Percentiles rank a stretch among this genome's conserved stretches.
These are phyloP conservation scores for Circinella minor DNA, from an alignment of 371 early-diverging fungal genomes.

Conservation along the genomic window DNA sequence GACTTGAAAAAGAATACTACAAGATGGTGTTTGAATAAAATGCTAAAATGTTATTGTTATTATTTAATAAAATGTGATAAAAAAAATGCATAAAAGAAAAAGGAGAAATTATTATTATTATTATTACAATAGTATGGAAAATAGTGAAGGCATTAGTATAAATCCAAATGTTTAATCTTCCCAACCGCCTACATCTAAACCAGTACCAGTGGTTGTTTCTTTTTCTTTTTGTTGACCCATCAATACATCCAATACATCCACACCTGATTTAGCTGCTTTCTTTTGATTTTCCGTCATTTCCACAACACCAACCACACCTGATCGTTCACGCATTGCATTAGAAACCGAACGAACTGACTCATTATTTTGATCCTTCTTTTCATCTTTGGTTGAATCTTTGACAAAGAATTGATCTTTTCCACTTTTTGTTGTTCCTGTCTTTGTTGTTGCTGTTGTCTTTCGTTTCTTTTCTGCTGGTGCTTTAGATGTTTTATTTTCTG, in stretches of 20 bases:
- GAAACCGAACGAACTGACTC: slow-evolving; percentile 24
- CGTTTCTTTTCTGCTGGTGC: neutral
- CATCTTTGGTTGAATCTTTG: neutral
- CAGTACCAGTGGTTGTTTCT: slow-evolving; percentile 29
- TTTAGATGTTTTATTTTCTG: neutral
- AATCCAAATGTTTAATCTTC: slow-evolving; percentile 23
- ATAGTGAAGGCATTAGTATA: too few species aligned
- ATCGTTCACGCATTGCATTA: slow-evolving; percentile 37
- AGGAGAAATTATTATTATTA: too few species aligned
- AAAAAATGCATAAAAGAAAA: too few species aligned
- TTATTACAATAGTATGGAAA: too few species aligned
- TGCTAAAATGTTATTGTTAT: too few species aligned
- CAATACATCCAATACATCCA: slow-evolving; percentile 32
- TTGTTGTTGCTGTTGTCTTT: slow-evolving; percentile 6
- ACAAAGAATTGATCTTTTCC: slow-evolving; percentile 3
- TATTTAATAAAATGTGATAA: too few species aligned
- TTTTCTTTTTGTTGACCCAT: slow-evolving; percentile 20
- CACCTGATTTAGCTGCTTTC: slow-evolving; percentile 25
- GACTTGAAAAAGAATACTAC: too few species aligned
- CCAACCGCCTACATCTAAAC: slow-evolving; percentile 56
- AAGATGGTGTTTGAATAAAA: too few species aligned
- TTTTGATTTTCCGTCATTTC: slow-evolving; percentile 36
- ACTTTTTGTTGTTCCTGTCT: slow-evolving; percentile 14
- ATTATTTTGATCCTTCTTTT: neutral
- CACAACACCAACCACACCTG: slow-evolving; percentile 65